phyloP scores from a whole-genome alignment of 2,329 filamentous ascomycete species.

The Bipolaris cookei region DNA sequence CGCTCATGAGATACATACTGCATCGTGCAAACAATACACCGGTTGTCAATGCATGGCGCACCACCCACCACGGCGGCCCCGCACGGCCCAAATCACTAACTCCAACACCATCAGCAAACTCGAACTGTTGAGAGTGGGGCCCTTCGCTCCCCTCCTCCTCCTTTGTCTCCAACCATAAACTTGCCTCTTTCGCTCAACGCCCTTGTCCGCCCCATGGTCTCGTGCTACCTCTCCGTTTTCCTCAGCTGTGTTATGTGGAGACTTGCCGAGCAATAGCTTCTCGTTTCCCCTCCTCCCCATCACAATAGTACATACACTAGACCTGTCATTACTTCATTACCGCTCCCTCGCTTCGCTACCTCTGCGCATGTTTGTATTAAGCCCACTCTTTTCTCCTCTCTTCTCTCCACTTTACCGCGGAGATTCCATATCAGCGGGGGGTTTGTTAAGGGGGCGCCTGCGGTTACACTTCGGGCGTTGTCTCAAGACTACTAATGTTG shows the following conservation, averaged over 20 bases:
- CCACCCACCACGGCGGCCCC: slow-evolving; percentile 1
- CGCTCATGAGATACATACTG: background rate
- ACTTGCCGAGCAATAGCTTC: background rate
- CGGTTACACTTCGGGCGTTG: background rate
- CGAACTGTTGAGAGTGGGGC: slow-evolving; percentile 32
- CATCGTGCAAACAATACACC: slow-evolving; percentile 2
- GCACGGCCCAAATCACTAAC: slow-evolving; percentile 2
- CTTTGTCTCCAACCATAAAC: slow-evolving; percentile 5
- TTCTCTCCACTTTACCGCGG: background rate
- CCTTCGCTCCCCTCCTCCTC: background rate
- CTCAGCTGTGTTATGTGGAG: background rate
- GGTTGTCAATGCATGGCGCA: background rate
- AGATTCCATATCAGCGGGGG: background rate
- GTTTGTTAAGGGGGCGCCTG: background rate
- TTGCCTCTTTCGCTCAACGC: background rate
- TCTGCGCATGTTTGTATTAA: background rate
- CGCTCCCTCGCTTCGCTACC: background rate
- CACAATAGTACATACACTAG: background rate
- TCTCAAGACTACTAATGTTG: background rate
- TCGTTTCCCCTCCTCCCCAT: too few species aligned
- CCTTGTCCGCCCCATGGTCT: background rate
- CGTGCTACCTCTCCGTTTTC: slow-evolving; percentile 3
- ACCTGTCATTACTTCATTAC: slow-evolving; percentile 1
- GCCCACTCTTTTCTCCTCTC: background rate
- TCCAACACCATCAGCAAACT: slow-evolving; percentile 9